A percentile compares a stretch with the other conserved stretches of the same genome.
Conservation (phyloP, 1,284 basidiomycete genomes). For the Cryptococcus sp. region DNA sequence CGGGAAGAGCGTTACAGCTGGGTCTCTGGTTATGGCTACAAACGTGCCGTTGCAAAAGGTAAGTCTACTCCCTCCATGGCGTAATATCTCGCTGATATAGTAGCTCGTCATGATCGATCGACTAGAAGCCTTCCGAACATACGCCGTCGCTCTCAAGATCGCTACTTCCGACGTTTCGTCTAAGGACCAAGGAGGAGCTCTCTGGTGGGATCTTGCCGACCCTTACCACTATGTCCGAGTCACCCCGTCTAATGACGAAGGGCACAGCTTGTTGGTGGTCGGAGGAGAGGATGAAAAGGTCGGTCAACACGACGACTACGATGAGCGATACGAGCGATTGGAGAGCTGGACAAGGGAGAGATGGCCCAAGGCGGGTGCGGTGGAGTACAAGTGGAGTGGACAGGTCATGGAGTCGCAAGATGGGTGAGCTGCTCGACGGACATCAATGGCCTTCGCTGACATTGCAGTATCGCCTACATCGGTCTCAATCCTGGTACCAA, state of each 20-base stretch:
- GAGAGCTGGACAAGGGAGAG: slow-evolving; percentile 17
- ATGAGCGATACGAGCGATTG: slow-evolving; percentile 14
- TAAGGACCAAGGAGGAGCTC: slow-evolving; percentile 5
- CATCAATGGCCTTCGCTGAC: neutral
- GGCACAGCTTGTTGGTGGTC: slow-evolving; percentile 19
- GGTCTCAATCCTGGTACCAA: slow-evolving; percentile 17
- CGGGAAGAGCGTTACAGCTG: slow-evolving; percentile 11
- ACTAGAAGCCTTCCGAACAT: slow-evolving; percentile 16
- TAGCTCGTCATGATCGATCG: slow-evolving; percentile 22
- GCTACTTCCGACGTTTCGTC: slow-evolving; percentile 7
- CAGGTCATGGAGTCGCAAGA: slow-evolving; percentile 18
- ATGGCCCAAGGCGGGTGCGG: slow-evolving; percentile 9
- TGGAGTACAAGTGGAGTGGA: slow-evolving; percentile 20
- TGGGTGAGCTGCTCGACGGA: slow-evolving; percentile 8
- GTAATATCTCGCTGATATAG: no score
- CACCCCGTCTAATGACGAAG: slow-evolving; percentile 16
- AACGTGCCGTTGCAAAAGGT: slow-evolving; percentile 22
- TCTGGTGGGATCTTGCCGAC: slow-evolving; percentile 23
- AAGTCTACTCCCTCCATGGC: no score
- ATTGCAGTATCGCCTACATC: slow-evolving; percentile 15
- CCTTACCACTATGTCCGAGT: slow-evolving; percentile 22
- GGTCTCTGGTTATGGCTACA: slow-evolving; percentile 16
- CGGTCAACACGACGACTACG: slow-evolving; percentile 19
- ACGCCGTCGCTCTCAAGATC: slow-evolving; percentile 19
- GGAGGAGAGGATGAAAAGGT: slow-evolving; percentile 24